Conservation (phyloP, 179 eudicot genomes). For the Drosera spatulata region DNA sequence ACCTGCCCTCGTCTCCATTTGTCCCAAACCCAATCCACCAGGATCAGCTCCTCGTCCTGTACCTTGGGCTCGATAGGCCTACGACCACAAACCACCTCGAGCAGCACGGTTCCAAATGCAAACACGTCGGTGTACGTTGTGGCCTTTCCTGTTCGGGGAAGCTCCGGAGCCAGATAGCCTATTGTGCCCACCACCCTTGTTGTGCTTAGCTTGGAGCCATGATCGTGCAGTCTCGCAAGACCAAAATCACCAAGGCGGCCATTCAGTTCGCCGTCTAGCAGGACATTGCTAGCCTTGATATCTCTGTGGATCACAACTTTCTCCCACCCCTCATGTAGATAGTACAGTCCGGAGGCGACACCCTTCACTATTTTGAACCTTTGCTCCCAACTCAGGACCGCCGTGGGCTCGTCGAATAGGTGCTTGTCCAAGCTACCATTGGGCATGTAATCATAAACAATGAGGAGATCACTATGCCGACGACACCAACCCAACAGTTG, state of each 20-base stretch:
- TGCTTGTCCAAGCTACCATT: constrained; percentile 68
- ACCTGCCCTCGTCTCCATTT: constrained; percentile 40
- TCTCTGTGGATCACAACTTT: constrained; percentile 77
- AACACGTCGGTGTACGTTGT: constrained; percentile 60
- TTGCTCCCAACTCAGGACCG: constrained; percentile 49
- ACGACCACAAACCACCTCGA: constrained; percentile 70
- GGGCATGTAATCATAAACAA: constrained; percentile 75
- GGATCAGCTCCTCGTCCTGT: constrained; percentile 41
- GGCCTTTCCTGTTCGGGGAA: constrained; percentile 65
- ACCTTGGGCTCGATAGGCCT: constrained; percentile 60
- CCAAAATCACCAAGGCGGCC: constrained; percentile 46
- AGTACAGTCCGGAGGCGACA: constrained; percentile 61
- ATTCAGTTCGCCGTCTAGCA: constrained; percentile 28
- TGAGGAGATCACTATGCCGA: constrained; percentile 23
- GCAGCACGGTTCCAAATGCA: constrained; percentile 63
- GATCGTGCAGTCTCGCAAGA: constrained; percentile 34
- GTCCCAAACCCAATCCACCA: constrained; percentile 71
- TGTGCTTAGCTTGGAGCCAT: constrained; percentile 27
- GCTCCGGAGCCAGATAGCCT: constrained; percentile 77
- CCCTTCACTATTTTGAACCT: constrained; percentile 63
- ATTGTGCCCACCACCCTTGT: constrained; percentile 67
- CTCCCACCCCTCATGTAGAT: constrained; percentile 77
- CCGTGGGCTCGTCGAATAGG: constrained; percentile 26
- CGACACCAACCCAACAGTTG: constrained; percentile 39
- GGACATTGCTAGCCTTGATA: constrained; percentile 53